These are phyloP conservation scores for Cladobotryum protrusum DNA, from an alignment of 2,329 filamentous ascomycete genomes.

Conservation along the genomic window DNA sequence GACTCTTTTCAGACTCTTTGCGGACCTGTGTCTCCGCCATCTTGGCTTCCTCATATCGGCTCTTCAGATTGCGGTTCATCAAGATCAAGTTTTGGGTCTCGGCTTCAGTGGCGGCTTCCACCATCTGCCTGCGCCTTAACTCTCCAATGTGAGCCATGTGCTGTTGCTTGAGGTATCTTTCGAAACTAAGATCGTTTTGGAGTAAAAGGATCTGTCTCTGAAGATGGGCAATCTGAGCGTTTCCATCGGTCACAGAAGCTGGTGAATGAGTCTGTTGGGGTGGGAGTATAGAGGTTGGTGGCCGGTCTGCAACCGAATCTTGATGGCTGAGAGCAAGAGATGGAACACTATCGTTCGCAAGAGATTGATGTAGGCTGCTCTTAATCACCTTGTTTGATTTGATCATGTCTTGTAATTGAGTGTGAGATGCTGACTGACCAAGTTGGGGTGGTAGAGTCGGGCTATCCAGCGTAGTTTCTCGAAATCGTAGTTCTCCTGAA, in stretches of 20 bases:
- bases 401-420: slow-evolving; percentile 54
- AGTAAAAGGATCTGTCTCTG: slow-evolving; percentile 70
- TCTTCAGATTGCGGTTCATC: slow-evolving; percentile 66
- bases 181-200: slow-evolving; percentile 76
- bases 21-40: slow-evolving; percentile 63
- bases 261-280: slow-evolving; percentile 22
- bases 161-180: slow-evolving; percentile 77
- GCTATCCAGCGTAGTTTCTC: slow-evolving; percentile 46
- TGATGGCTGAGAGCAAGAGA: slow-evolving; percentile 48
- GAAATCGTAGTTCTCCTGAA: slow-evolving; percentile 32
- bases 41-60: slow-evolving; percentile 66
- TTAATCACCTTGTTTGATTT: slow-evolving; percentile 54
- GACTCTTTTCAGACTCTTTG: slow-evolving; percentile 65
- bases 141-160: slow-evolving; percentile 77
- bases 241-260: slow-evolving; percentile 27
- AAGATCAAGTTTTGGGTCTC: slow-evolving; percentile 78
- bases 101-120: slow-evolving; percentile 71
- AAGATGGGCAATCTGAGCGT: slow-evolving; percentile 46
- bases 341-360: slow-evolving; percentile 52
- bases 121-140: slow-evolving; percentile 66
- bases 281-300: slow-evolving; percentile 21
- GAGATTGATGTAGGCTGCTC: slow-evolving; percentile 47
- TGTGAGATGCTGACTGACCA: slow-evolving; percentile 43
- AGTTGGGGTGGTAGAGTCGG: slow-evolving; percentile 54
- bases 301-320: slow-evolving; percentile 38